Evolutionary conservation across 257 asterid genomes (phyloP), one percentile per base, ranked within the genome.

Genomic region (Petunia secreta): DNA sequence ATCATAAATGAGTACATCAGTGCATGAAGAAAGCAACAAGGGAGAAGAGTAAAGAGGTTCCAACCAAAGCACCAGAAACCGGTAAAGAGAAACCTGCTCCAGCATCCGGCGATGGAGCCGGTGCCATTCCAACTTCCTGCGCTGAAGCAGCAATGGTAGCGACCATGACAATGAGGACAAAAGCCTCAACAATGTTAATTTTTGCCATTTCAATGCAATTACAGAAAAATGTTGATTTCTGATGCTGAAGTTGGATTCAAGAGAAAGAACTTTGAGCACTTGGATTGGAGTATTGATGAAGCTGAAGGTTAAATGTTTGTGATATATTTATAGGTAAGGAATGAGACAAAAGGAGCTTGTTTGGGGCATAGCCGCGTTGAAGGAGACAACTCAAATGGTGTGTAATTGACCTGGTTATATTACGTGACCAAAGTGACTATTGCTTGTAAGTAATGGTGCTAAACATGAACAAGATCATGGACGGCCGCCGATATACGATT

Each of bases 201-300:
- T 86, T 87, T 34, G 92, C 95, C 95, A 87, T 91, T 80, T 25
- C 25, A 40, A 14, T 48, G 15, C 34, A 9, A 60, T 25, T 37
- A 6, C 13, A 9, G 57, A 13, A 59, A 16, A 13, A 25, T 25
- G 25, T 9, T 59, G 15, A 3, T 9, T 59, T 59, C 64, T 59
- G 25, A 25, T 25, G 25, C 25, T 25, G 25, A 25, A 25, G 25
- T 25, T 25, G 25, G 25, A 25, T 59, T 59, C 64, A 59, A 59
- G 64, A 59, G 25, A 13, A 59, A 36, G 25, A 13, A 25, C 25
- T 16, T 13, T 59, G 14, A 59, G 6, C 25, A 36, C 15, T 16
- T 59, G 64, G 64, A 8, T 55, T 55, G 9, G 9, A 13, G 1
- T 59, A 36, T 25, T 25, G 25, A 59, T 59, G 64, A 59, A 13